Evolutionary conservation across 2,329 filamentous ascomycete genomes (phyloP).

Genomic region (Aspergillus sp.): DNA sequence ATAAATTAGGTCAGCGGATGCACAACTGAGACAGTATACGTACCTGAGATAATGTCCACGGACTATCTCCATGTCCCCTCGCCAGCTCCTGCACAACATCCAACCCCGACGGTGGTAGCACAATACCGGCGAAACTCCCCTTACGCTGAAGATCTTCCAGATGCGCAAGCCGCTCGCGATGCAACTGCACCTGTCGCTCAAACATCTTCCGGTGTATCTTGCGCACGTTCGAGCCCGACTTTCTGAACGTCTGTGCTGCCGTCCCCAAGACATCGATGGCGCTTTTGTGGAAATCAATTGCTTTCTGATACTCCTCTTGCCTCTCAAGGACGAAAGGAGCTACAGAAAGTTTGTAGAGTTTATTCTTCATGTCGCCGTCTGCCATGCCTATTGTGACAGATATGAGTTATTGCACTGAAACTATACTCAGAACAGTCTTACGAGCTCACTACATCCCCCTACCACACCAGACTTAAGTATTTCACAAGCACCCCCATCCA

Average conservation of each 20-base stretch:
- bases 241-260: conserved; percentile 12
- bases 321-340: conserved; percentile 11
- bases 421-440: too few species aligned
- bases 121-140: conserved; percentile 12
- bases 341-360: neutral
- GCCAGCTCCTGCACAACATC: conserved; percentile 14
- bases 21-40: neutral
- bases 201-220: conserved; percentile 20
- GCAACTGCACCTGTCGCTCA: conserved; percentile 17
- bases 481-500: neutral
- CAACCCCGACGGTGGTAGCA: conserved; percentile 12
- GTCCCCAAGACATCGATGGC: conserved; percentile 8
- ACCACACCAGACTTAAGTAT: neutral
- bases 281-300: conserved; percentile 12
- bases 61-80: neutral
- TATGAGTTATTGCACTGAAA: neutral
- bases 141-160: conserved; percentile 12
- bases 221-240: conserved; percentile 5
- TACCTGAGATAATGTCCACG: conserved; percentile 14
- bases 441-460: too few species aligned
- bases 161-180: conserved; percentile 16
- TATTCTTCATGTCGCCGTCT: neutral
- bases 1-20: neutral
- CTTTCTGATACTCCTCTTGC: conserved; percentile 14
- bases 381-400: neutral